A percentile compares a stretch with the other conserved stretches of the same genome.
These are phyloP conservation scores for Hypoxylon sp. DNA, from an alignment of 2,329 filamentous ascomycete genomes.

Conservation along the genomic window DNA sequence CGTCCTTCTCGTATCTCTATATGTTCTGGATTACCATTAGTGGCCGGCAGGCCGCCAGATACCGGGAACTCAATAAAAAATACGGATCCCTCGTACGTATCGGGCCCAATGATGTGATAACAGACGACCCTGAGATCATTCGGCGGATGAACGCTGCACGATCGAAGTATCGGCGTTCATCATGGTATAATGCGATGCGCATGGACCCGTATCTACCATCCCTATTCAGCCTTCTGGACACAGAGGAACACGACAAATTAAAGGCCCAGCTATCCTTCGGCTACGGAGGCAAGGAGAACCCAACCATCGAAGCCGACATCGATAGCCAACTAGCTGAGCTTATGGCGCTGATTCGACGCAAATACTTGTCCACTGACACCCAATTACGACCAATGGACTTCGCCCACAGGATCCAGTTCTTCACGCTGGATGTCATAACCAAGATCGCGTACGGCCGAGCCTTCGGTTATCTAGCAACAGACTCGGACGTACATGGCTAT, in stretches of 20 bases:
- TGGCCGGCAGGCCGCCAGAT: conserved; percentile 45
- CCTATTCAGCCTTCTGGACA: conserved; percentile 64
- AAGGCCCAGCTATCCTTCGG: conserved; percentile 58
- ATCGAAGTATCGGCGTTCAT: conserved; percentile 56
- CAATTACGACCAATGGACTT: conserved; percentile 59
- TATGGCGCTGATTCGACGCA: conserved; percentile 59
- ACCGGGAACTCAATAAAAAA: conserved; percentile 37
- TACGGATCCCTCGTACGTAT: conserved; percentile 59
- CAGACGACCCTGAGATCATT: conserved; percentile 58
- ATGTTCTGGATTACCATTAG: conserved; percentile 53
- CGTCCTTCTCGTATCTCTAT: conserved; percentile 60
- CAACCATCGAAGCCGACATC: conserved; percentile 56
- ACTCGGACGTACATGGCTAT: conserved; percentile 63
- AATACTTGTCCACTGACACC: conserved; percentile 48
- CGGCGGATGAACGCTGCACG: conserved; percentile 57
- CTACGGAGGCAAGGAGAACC: conserved; percentile 48
- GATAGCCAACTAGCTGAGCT: conserved; percentile 62
- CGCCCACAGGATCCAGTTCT: conserved; percentile 61
- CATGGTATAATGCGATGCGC: conserved; percentile 65
- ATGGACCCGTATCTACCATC: conserved; percentile 69
- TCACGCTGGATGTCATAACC: conserved; percentile 68
- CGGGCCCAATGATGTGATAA: conserved; percentile 60
- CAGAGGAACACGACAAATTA: conserved; percentile 59
- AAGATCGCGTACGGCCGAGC: conserved; percentile 64
- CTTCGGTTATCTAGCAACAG: conserved; percentile 61